A percentile compares a stretch with the other conserved stretches of the same genome.
These are phyloP conservation scores for Funneliformis caledonium DNA, from an alignment of 371 early-diverging fungal genomes.

Conservation along the genomic window DNA sequence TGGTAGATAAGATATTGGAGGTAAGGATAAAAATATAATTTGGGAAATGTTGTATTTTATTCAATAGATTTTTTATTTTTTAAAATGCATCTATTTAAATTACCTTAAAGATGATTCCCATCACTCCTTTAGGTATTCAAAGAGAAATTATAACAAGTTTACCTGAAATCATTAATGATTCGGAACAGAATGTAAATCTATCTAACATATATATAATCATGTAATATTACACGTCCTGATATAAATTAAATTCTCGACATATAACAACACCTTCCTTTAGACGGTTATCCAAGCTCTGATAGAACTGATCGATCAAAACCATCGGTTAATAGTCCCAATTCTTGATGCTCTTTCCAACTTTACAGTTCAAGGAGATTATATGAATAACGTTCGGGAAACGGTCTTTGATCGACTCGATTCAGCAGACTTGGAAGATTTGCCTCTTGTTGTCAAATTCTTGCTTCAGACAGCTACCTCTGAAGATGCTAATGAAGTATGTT, in stretches of 20 bases:
- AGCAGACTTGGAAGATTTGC: constrained; percentile 71
- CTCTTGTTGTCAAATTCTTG: constrained; percentile 73
- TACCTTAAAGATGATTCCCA: constrained; percentile 58
- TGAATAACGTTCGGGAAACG: constrained; percentile 54
- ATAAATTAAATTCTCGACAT: neutral
- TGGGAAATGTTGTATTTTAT: neutral
- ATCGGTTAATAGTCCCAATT: constrained; percentile 71
- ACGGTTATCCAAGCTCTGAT: constrained; percentile 66
- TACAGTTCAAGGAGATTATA: constrained; percentile 48
- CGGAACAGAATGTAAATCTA: constrained; percentile 65
- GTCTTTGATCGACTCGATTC: constrained; percentile 69
- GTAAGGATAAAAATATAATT: constrained; percentile 43
- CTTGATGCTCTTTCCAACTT: constrained; percentile 78
- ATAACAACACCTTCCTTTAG: constrained; percentile 39
- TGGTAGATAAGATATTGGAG: constrained; percentile 74
- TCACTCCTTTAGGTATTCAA: constrained; percentile 70
- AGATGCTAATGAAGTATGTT: constrained; percentile 48
- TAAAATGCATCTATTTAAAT: neutral
- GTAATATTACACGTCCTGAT: neutral
- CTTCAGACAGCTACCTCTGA: constrained; percentile 65
- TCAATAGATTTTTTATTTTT: neutral
- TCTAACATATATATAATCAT: neutral
- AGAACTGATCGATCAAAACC: constrained; percentile 64
- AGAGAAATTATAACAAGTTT: constrained; percentile 75
- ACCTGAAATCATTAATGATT: constrained; percentile 79